Base-by-base conservation (phyloP, 306 rosid species). In the Mimosa pudica region DNA sequence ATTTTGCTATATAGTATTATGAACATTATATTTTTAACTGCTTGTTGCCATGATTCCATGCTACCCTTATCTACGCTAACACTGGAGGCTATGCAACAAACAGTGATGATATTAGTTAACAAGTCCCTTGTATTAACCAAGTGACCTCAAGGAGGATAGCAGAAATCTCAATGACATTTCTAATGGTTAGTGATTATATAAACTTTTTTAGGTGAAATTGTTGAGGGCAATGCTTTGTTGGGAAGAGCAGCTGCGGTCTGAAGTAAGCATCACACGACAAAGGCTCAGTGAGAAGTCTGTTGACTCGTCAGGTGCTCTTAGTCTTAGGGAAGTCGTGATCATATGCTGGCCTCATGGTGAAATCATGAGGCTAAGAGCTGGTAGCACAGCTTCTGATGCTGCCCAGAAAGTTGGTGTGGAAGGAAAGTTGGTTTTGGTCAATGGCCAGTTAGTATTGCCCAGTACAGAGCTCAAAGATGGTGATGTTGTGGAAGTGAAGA, bases 351-450 rank as follows among this genome's bases (percentile, higher is more conserved):
- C 98, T 49, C 80, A 80, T 55, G 98, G 98, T 8, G 90, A 92
- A 77, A 91, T 94, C 73, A 85, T 89, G 92, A 86, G 98, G 89
- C 78, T 94, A 77, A 87, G 84, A 46, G 86, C 91, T 7, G 97
- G 98, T 71, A 94, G 97, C 89, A 94, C 97, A 3, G 97, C 97
- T n/a, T 88, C 96, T 44, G 98, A 91, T 86, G 97, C 98, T 47
- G 98, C 98, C 64, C 89, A 87, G 68, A 91, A 97, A 77, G 92
- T 80, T n/a, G 98, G 98, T 80, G 83, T 84, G 54, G 98, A 89
- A 17, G 98, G 97, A 73, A 92, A 82, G 85, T 83, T 92, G 83
- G 97, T 92, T 77, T 85, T 91, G 86, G 89, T 94, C 46, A 91
- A 94, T 78, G 97, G 97, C 67, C 95, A 91, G 58, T 85, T 85